Conservation (phyloP, 192 early-diverging fungal species). For the Linnemannia schmuckeri region DNA sequence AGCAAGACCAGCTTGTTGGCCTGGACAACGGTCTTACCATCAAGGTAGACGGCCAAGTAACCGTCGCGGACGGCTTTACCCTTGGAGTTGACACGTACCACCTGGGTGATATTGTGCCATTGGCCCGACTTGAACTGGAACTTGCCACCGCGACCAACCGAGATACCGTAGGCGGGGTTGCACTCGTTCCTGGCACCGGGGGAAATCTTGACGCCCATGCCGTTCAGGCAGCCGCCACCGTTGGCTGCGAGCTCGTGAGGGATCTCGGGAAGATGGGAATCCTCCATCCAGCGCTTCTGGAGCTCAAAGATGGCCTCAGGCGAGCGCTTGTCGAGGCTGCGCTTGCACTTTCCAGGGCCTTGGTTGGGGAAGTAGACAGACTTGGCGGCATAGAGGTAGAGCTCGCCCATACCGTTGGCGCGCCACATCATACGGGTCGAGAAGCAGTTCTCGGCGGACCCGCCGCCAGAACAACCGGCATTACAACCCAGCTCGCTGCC, state of each 20-base stretch:
- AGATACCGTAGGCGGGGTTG: constrained; percentile 64
- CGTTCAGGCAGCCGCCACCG: constrained; percentile 22
- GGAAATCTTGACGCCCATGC: constrained; percentile 29
- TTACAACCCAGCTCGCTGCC: constrained; percentile 59
- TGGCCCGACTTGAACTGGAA: constrained; percentile 59
- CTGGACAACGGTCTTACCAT: constrained; percentile 17
- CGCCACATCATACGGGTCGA: constrained; percentile 68
- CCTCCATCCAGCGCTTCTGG: constrained; percentile 8
- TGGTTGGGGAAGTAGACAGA: constrained; percentile 41
- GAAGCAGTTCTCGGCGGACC: constrained; percentile 67
- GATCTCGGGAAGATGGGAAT: constrained; percentile 8
- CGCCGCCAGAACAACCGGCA: constrained; percentile 60
- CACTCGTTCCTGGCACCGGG: constrained; percentile 25
- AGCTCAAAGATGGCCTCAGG: constrained; percentile 18
- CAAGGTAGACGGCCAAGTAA: constrained; percentile 39
- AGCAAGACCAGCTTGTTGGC: constrained; percentile 25
- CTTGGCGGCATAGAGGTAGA: constrained; percentile 65
- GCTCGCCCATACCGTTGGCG: constrained; percentile 61
- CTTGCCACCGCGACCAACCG: constrained; percentile 62
- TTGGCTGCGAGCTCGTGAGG: constrained; percentile 7
- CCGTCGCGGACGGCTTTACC: constrained; percentile 33
- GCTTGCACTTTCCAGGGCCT: constrained; percentile 8
- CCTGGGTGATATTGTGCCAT: constrained; percentile 58
- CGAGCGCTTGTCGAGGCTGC: constrained; percentile 31
- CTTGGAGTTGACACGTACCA: constrained; percentile 29